Conservation (phyloP, 352 stramenopile genomes). For the Phytopythium boreale region DNA sequence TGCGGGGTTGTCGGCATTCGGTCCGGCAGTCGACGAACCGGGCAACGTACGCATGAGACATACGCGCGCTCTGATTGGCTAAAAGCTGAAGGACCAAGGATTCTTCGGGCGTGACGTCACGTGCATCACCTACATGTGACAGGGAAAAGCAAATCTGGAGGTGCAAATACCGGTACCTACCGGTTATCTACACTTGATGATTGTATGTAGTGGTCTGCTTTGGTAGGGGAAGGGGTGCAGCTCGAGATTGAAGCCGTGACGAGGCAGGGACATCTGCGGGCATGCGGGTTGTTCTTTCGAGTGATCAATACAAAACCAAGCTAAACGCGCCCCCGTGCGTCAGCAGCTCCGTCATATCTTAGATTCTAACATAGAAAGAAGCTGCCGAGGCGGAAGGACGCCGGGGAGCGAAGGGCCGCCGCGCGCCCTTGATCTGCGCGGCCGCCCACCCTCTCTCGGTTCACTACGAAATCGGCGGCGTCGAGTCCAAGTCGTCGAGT, state of each 20-base stretch:
- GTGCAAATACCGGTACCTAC: background rate
- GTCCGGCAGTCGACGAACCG: background rate
- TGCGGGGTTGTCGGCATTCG: too few relatives aligned
- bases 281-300: background rate
- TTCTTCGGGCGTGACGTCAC: constrained; percentile 10
- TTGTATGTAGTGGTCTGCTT: constrained; percentile 1
- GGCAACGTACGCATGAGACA: constrained; percentile 4
- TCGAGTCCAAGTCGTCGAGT: constrained; percentile 9
- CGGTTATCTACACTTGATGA: background rate
- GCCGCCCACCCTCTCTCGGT: background rate
- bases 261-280: constrained; percentile 5
- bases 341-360: background rate
- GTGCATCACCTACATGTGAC: constrained; percentile 15
- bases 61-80: constrained; percentile 1
- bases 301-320: background rate
- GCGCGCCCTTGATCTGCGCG: background rate
- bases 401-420: constrained; percentile 7
- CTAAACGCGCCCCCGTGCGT: background rate
- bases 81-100: background rate
- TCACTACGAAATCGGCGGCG: constrained; percentile 13
- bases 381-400: background rate
- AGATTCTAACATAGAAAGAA: background rate
- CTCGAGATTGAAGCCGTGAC: constrained; percentile 28
- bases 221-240: constrained; percentile 3
- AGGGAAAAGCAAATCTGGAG: background rate